Base-by-base conservation (phyloP, 176 grass and related monocot genomes). In the Ensete ventricosum region DNA sequence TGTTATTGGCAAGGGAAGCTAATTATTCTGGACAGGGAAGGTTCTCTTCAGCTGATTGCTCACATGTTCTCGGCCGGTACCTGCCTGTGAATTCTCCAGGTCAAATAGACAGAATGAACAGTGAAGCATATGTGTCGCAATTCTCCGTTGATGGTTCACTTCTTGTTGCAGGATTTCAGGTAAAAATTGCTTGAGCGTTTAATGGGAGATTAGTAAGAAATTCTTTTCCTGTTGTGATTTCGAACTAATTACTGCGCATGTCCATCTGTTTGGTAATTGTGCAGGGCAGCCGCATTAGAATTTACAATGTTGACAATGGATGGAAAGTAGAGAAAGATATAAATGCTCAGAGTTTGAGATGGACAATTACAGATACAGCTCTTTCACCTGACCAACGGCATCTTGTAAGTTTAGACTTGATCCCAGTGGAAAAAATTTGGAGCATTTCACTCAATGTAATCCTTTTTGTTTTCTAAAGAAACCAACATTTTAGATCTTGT, bases 321-420 rank as follows among this genome's bases (percentile, higher is more conserved):
- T 97, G 88, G 90, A 88, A 90, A 80, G 54, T 97, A 68, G 81
- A 81, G 11, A 97, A 93, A 72, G 86, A 97, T 26, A 92, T 97
- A 69, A 90, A 83, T 77, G 91, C 90, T 82, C 77, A 53, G 74
- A 92, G 84, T 54, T 85, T 97, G 80, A 72, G 53, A 72, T 93
- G 93, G 90, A 97, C 93, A 2, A 82, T 97, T 62, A 93, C 93
- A 11, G 93, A 93, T 55, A 90, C 91, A 53, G 79, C 90, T 79
- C 90, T 93, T 62, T 97, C 90, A 57, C 88, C 90, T 64, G 90
- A 90, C 75, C 85, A 86, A 71, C 73, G 26, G 11, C 86, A 78
- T 73, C 90, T 97, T 86, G 93, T 96, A 76, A 88, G 89, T 65
- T 27, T 59, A 19, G 8, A n/a, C 9, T 1, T 69, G 43, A 20